phyloP scores from a whole-genome alignment of 257 asterid genomes.

The Petunia secreta region DNA sequence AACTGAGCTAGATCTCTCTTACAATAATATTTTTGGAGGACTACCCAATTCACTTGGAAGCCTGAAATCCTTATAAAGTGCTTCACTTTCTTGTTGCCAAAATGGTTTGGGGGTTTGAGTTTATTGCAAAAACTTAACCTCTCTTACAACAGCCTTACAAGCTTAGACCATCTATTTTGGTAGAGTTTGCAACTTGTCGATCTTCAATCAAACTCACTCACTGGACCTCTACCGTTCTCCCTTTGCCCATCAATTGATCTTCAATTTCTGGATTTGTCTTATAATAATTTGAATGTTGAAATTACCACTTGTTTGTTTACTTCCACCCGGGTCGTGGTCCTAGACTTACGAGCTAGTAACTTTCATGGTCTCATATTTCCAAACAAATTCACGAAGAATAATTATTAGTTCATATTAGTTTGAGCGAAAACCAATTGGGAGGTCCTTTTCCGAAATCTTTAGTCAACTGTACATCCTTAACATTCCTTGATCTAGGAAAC shows the following conservation, averaged over 20 bases:
- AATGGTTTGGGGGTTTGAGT: not conserved
- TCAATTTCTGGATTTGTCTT: not conserved
- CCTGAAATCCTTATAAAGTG: not conserved
- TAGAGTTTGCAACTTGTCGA: not conserved
- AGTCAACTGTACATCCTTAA: no score
- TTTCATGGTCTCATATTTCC: not conserved
- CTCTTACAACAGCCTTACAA: conserved; percentile 14
- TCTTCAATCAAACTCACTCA: not conserved
- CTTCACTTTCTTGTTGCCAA: not conserved
- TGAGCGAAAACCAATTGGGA: no score
- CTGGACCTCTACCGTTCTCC: not conserved
- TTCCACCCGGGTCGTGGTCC: not conserved
- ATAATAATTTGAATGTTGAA: not conserved
- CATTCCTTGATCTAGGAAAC: not conserved
- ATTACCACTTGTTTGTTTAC: not conserved
- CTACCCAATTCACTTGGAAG: not conserved
- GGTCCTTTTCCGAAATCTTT: no score
- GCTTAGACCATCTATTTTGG: no score
- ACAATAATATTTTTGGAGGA: no score
- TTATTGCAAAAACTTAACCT: not conserved
- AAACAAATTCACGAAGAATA: no score
- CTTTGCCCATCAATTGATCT: not conserved
- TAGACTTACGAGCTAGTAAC: not conserved
- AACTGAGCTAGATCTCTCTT: no score
- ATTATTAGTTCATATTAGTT: no score